These are phyloP conservation scores for Magnaporthiopsis rhizophila DNA, from an alignment of 2,329 filamentous ascomycete genomes.

Conservation along the genomic window DNA sequence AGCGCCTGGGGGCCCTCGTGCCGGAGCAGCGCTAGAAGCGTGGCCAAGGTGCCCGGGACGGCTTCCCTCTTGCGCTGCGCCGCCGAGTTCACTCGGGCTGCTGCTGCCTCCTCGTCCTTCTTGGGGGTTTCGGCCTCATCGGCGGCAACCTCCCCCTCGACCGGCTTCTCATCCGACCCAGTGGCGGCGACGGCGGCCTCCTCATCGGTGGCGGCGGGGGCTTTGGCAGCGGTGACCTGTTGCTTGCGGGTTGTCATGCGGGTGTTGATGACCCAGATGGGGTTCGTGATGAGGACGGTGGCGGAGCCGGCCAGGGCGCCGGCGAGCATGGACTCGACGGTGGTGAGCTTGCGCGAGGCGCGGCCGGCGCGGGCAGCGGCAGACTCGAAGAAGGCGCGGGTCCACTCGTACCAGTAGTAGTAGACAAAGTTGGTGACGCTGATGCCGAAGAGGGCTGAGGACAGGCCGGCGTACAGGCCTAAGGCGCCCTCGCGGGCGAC, in stretches of 20 bases:
- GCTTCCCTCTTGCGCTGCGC: conserved; percentile 18
- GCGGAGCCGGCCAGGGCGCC: conserved; percentile 89
- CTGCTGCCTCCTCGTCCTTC: conserved; percentile 11
- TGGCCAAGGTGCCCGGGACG: conserved; percentile 59
- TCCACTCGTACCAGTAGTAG: conserved; percentile 99
- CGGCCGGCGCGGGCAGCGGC: conserved; percentile 65
- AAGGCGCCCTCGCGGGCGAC: conserved; percentile 83
- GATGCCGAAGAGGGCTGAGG: conserved; percentile 94
- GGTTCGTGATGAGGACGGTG: conserved; percentile 93
- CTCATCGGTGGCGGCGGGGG: conserved; percentile 25
- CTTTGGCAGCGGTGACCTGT: conserved; percentile 21
- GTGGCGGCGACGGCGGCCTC: conserved; percentile 17
- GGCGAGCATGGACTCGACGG: conserved; percentile 88
- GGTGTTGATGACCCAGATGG: conserved; percentile 98
- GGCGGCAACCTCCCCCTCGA: conserved; percentile 18
- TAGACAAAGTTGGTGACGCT: conserved; percentile 99
- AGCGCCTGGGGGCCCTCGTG: conserved; percentile 80
- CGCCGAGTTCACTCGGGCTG: conserved; percentile 16
- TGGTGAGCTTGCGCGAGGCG: conserved; percentile 74
- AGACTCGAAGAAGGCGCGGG: conserved; percentile 74
- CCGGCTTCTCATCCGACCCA: conserved; percentile 16
- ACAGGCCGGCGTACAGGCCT: conserved; percentile 86
- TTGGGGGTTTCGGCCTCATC: conserved; percentile 11
- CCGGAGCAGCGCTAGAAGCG: conserved; percentile 68
- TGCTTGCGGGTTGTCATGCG: conserved; percentile 88